phyloP scores from a whole-genome alignment of 73 alveolate species.

The Paraurostyla sp. region DNA sequence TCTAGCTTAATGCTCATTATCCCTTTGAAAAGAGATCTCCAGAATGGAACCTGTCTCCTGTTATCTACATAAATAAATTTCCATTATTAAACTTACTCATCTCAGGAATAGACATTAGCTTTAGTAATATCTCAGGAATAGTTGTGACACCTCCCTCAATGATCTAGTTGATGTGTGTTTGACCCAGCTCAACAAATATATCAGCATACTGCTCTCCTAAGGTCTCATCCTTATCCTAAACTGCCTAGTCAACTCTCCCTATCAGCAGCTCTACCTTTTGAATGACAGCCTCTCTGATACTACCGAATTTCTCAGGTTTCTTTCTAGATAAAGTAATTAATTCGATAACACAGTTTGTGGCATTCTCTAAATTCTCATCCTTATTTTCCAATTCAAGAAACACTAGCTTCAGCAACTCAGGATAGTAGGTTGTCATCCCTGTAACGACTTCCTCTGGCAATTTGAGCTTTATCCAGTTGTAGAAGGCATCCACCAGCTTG shows the following conservation, averaged over 20 bases:
- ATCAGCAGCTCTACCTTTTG: background rate
- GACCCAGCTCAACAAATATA: slow-evolving; percentile 51
- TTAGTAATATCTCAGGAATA: slow-evolving; percentile 41
- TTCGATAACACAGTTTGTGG: slow-evolving; percentile 60
- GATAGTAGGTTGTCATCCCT: background rate
- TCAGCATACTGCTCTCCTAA: slow-evolving; percentile 29
- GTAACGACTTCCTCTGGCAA: slow-evolving; percentile 30
- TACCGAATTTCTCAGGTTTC: slow-evolving; percentile 1
- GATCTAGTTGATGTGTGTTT: slow-evolving; percentile 22
- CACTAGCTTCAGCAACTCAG: slow-evolving; percentile 4
- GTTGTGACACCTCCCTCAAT: background rate
- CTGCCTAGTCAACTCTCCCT: slow-evolving; percentile 39
- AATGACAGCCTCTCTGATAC: slow-evolving; percentile 9
- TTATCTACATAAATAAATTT: background rate
- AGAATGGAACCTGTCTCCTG: slow-evolving; percentile 59
- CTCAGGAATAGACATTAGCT: slow-evolving; percentile 50
- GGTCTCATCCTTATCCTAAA: slow-evolving; percentile 23
- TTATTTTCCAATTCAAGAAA: slow-evolving; percentile 30
- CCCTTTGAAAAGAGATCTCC: slow-evolving; percentile 37
- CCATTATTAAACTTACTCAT: background rate
- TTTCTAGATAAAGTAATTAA: slow-evolving; percentile 23
- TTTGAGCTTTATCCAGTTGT: slow-evolving; percentile 47
- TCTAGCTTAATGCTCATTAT: background rate
- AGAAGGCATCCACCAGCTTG: slow-evolving; percentile 47
- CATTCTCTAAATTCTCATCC: slow-evolving; percentile 57